phyloP scores from a whole-genome alignment of 495 filamentous ascomycete species.

The Aspergillus ellipticus region DNA sequence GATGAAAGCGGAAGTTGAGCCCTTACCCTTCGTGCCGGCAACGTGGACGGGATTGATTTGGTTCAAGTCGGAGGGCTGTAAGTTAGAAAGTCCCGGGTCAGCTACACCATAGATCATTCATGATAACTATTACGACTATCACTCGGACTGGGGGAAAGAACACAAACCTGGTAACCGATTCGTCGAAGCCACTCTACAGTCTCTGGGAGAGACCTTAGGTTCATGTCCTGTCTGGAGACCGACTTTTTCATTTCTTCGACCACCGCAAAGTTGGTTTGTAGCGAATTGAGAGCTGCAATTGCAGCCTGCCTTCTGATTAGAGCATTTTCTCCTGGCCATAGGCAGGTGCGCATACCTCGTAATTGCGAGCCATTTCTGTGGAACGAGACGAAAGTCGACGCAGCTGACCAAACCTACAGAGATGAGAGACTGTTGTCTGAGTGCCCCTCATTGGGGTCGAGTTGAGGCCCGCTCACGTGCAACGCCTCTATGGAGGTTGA shows the following conservation, averaged over 20 bases:
- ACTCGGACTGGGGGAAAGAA: neutral
- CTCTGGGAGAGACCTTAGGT: conserved; percentile 65
- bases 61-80: conserved; percentile 71
- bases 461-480: conserved; percentile 12
- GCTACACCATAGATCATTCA: conserved; percentile 1
- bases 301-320: conserved; percentile 54
- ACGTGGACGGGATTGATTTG: conserved; percentile 76
- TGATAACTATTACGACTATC: neutral
- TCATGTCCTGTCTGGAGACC: conserved; percentile 58
- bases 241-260: conserved; percentile 67
- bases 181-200: conserved; percentile 72
- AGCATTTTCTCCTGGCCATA: neutral
- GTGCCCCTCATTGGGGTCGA: conserved; percentile 20
- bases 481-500: conserved; percentile 4
- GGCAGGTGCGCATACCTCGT: conserved; percentile 30
- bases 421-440: conserved; percentile 6
- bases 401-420: conserved; percentile 19
- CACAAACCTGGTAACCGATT: conserved; percentile 72
- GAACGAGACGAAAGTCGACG: conserved; percentile 31
- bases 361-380: conserved; percentile 40
- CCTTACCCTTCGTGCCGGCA: conserved; percentile 92
- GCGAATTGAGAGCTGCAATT: conserved; percentile 78
- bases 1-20: conserved; percentile 51
- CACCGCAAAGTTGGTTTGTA: conserved; percentile 80
- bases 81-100: neutral